These are phyloP conservation scores for Aspergillus ibericus DNA, from an alignment of 2,329 filamentous ascomycete genomes.

Conservation along the genomic window DNA sequence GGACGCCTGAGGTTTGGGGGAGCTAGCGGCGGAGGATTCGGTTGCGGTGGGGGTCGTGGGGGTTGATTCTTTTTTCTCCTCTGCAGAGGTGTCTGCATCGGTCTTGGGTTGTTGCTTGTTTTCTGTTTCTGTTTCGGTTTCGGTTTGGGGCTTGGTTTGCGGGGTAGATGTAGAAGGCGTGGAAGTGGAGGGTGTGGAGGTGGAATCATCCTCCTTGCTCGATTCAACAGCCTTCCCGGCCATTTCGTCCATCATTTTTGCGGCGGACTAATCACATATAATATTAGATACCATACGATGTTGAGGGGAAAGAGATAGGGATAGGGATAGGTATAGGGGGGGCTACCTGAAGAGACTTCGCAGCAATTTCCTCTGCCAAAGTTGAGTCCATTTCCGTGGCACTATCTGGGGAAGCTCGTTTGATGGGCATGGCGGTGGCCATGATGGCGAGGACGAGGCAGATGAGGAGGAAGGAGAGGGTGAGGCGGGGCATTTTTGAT, in stretches of 20 bases:
- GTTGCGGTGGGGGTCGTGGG: neutral
- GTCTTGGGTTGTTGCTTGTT: neutral
- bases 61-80: neutral
- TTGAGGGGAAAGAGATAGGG: neutral
- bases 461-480: conserved; percentile 29
- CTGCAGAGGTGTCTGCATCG: too few relatives aligned
- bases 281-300: too few relatives aligned
- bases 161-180: neutral
- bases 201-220: neutral
- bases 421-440: conserved; percentile 30
- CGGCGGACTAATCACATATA: conserved; percentile 13
- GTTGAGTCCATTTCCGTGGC: neutral
- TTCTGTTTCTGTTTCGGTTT: neutral
- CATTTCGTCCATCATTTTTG: conserved; percentile 19
- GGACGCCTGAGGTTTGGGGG: neutral
- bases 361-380: conserved; percentile 1
- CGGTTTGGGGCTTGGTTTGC: neutral
- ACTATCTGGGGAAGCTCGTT: conserved; percentile 3
- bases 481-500: conserved; percentile 34
- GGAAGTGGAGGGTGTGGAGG: neutral
- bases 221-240: conserved; percentile 1
- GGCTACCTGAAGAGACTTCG: conserved; percentile 21
- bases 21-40: neutral
- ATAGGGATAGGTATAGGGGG: neutral
- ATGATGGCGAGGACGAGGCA: conserved; percentile 32